phyloP scores from a whole-genome alignment of 768 basidiomycete species.

The Myochromella boudieri region DNA sequence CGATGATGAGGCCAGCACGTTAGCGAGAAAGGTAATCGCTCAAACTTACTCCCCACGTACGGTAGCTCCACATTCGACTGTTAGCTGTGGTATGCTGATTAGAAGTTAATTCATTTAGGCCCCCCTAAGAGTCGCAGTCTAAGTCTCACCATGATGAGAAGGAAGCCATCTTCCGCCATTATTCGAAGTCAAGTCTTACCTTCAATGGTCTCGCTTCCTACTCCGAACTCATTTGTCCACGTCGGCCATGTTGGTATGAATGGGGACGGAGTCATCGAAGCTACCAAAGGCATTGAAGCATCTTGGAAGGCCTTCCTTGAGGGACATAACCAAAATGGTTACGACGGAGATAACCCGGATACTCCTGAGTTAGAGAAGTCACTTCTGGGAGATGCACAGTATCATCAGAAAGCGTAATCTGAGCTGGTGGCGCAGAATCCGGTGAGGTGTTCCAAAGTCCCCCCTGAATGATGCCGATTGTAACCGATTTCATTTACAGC shows the following conservation, averaged over 20 bases:
- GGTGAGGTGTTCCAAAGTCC: too few relatives aligned
- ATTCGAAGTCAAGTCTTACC: constrained; percentile 27
- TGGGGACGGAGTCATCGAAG: constrained; percentile 49
- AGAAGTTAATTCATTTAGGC: constrained; percentile 12
- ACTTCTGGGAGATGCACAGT: too few relatives aligned
- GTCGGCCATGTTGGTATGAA: constrained; percentile 64
- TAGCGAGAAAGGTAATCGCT: constrained; percentile 37
- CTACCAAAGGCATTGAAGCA: constrained; percentile 51
- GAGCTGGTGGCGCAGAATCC: too few relatives aligned
- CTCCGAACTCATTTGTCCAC: constrained; percentile 63
- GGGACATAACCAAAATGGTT: constrained; percentile 19
- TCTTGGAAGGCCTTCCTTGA: constrained; percentile 47
- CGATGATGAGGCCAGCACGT: constrained; percentile 44
- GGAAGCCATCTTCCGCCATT: constrained; percentile 26
- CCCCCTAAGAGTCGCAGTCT: constrained; percentile 24
- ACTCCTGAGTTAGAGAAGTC: constrained; percentile 25
- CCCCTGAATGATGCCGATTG: too few relatives aligned
- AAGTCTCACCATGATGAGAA: constrained; percentile 38
- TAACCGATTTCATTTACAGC: too few relatives aligned
- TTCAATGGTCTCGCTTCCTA: constrained; percentile 56
- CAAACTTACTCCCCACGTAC: constrained; percentile 27
- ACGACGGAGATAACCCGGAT: constrained; percentile 17
- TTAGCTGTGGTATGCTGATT: constrained; percentile 6
- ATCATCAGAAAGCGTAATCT: too few relatives aligned
- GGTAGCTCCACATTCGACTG: constrained; percentile 14